Percentiles rank a stretch among this genome's conserved stretches.
Evolutionary conservation across 495 filamentous ascomycete genomes (phyloP).

Genomic region (Aspergillus asperescens): DNA sequence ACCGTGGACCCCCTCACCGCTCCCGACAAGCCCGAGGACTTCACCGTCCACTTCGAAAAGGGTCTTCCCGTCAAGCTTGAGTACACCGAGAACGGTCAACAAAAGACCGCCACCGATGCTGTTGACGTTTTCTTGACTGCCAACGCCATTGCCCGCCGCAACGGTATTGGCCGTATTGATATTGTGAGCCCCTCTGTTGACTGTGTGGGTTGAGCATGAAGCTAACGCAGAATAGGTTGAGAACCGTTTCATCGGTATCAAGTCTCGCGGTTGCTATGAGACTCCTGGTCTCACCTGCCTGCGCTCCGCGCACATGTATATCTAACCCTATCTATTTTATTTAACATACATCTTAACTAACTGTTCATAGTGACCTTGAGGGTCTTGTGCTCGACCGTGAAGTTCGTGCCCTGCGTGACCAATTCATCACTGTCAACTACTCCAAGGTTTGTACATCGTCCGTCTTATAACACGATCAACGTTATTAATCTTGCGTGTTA

Average conservation of each 20-base stretch:
- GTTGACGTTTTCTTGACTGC: slow-evolving; percentile 74
- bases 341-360: background rate
- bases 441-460: slow-evolving; percentile 37
- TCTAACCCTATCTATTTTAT: background rate
- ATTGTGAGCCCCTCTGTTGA: slow-evolving; percentile 45
- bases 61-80: slow-evolving; percentile 73
- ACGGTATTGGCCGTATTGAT: slow-evolving; percentile 85
- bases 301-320: slow-evolving; percentile 60
- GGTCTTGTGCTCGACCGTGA: slow-evolving; percentile 79
- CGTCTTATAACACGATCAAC: background rate
- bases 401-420: slow-evolving; percentile 80
- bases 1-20: slow-evolving; percentile 73
- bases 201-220: background rate
- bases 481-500: slow-evolving; percentile 18
- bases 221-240: slow-evolving; percentile 39
- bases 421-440: slow-evolving; percentile 68
- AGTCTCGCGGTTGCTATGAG: slow-evolving; percentile 90
- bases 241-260: slow-evolving; percentile 81
- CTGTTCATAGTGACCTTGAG: slow-evolving; percentile 56
- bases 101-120: slow-evolving; percentile 33
- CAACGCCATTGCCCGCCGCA: slow-evolving; percentile 69
- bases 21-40: slow-evolving; percentile 68
- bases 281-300: slow-evolving; percentile 67
- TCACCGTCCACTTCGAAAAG: slow-evolving; percentile 78
- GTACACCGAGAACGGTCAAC: slow-evolving; percentile 46